Evolutionary conservation across 768 basidiomycete genomes (phyloP).

Genomic region (Scleroderma bovista): DNA sequence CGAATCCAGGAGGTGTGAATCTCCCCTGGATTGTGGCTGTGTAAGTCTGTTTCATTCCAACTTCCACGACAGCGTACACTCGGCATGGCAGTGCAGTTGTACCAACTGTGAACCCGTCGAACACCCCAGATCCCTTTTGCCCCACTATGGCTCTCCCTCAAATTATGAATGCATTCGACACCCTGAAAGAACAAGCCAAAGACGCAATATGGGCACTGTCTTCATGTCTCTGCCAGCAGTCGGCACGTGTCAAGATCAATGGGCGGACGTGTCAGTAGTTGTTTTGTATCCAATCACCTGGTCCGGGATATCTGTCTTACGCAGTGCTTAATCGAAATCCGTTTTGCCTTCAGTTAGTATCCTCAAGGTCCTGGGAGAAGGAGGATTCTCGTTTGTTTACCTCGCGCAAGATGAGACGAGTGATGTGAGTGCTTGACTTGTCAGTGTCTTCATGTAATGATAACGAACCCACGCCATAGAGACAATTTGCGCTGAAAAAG

Average conservation of each 20-base stretch:
- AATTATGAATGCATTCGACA: constrained; percentile 43
- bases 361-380: constrained; percentile 89
- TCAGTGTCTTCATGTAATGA: constrained; percentile 1
- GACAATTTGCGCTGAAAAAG: constrained; percentile 96
- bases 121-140: background rate
- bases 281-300: constrained; percentile 1
- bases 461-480: constrained; percentile 33
- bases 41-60: background rate
- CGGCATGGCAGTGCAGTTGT: too few relatives aligned
- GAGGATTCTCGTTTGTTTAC: constrained; percentile 92
- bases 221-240: constrained; percentile 73
- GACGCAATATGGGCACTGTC: constrained; percentile 80
- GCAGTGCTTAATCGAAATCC: constrained; percentile 1
- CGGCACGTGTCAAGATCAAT: constrained; percentile 91
- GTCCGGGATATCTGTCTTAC: background rate
- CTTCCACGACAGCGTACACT: background rate
- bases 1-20: too few relatives aligned
- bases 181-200: constrained; percentile 66
- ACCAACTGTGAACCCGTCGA: background rate
- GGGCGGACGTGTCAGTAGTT: constrained; percentile 78
- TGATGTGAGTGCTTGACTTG: constrained; percentile 47
- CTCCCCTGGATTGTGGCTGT: constrained; percentile 6
- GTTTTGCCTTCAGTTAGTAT: constrained; percentile 65
- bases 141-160: constrained; percentile 28
- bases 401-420: constrained; percentile 82